Base-by-base conservation (phyloP, 1,139 yeast genomes). In the Pichia sp. region DNA sequence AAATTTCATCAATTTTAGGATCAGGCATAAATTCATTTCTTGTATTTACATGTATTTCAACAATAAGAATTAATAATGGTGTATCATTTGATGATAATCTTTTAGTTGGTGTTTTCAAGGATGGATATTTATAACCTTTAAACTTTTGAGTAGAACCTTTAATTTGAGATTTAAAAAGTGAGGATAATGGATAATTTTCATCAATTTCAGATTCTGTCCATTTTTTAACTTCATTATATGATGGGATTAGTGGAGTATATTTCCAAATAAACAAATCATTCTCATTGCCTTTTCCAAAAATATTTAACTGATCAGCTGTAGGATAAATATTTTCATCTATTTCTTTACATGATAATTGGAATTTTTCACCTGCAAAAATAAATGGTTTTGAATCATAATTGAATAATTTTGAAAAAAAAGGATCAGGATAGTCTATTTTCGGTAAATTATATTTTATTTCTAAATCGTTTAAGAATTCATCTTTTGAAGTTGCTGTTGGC, bases 21-120 rank as follows among this genome's bases (percentile, higher is more conserved):
- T 88, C 80, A 0, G 96, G 94, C 9, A 66, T 59, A 32, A 69
- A 61, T 0, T 65, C 67, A 1, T 57, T 66, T 13, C 74, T 59
- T 0, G 84, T 74, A 40, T 72, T 72, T 0, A 75, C 78, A 60
- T 81, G 91, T 0, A 85, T 56, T 53, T 89, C 97, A 43, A 85
- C 50, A 10, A 74, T 67, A 27, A 88, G 61, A 21, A 76, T 68
- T 0, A 82, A 69, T 55, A 88, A 57, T 38, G 69, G 70, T 45
- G 68, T 72, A 24, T 38, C 41, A 20, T 36, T 37, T 6, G 40
- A 38, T 13, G 43, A 29, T 31, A 48, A 53, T 37, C 56, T 49
- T 1, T 68, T 68, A 39, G 69, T 69, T 0, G 78, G 73, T 13
- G 69, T 62, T 6, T 53, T 50, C 1, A 57, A 37, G 0, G 68